Percentiles rank a stretch among this genome's conserved stretches.
Conservation (phyloP, 176 grass and related monocot genomes). For the Chrysopogon serrulatus region DNA sequence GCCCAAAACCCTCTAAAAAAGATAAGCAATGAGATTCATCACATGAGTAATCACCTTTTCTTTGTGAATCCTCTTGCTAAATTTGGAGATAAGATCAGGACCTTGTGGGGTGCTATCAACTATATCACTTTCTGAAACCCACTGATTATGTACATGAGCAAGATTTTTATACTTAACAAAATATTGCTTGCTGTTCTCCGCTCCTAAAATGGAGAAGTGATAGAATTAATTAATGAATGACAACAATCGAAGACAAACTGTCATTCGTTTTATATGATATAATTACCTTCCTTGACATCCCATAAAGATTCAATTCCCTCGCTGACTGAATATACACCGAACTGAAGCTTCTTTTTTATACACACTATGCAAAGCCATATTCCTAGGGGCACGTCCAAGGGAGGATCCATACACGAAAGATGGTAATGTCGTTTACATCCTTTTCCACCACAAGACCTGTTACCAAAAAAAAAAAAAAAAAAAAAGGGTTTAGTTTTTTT, state of each 20-base stretch:
- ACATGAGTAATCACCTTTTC: slow-evolving; percentile 46
- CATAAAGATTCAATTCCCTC: slow-evolving; percentile 74
- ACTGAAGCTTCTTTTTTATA: slow-evolving; percentile 66
- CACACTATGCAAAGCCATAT: slow-evolving; percentile 69
- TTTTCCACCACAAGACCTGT: slow-evolving; percentile 70
- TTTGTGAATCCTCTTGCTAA: slow-evolving; percentile 58
- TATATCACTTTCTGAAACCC: slow-evolving; percentile 69
- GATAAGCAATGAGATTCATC: slow-evolving; percentile 16
- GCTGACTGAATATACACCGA: slow-evolving; percentile 55
- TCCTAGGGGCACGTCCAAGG: slow-evolving; percentile 50
- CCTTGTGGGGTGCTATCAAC: slow-evolving; percentile 40
- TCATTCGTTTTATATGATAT: neutral
- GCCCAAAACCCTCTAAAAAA: neutral
- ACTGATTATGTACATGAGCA: slow-evolving; percentile 79
- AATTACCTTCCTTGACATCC: slow-evolving; percentile 84
- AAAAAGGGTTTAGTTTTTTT: neutral
- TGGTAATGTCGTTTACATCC: slow-evolving; percentile 61
- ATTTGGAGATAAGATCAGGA: slow-evolving; percentile 58
- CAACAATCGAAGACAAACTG: neutral
- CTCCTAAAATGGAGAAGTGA: slow-evolving; percentile 32
- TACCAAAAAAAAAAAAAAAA: slow-evolving; percentile 22
- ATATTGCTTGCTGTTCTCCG: slow-evolving; percentile 56
- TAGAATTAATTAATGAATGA: slow-evolving; percentile 15
- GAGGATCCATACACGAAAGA: slow-evolving; percentile 70
- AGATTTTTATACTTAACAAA: slow-evolving; percentile 85